Percentiles rank a stretch among this genome's conserved stretches.
Conservation (phyloP, 768 basidiomycete genomes). For the Amanita phalloides region DNA sequence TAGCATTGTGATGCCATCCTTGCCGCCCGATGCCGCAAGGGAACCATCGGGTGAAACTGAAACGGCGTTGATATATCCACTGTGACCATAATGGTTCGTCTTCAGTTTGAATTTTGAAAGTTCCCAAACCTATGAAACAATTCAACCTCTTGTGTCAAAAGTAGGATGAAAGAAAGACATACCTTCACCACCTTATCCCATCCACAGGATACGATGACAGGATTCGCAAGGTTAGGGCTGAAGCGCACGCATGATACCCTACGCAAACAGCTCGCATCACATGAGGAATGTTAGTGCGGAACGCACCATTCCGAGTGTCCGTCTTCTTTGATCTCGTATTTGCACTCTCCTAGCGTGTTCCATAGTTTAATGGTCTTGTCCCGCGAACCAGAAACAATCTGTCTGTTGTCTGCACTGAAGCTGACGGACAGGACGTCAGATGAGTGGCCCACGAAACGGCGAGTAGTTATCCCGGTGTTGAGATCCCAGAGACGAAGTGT, state of each 20-base stretch:
- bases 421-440: conserved; percentile 98
- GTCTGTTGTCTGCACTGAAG: conserved; percentile 99
- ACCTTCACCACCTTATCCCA: conserved; percentile 99
- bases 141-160: neutral
- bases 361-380: conserved; percentile 98
- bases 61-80: conserved; percentile 97
- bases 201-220: conserved; percentile 97
- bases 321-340: conserved; percentile 98
- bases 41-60: conserved; percentile 99
- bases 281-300: neutral
- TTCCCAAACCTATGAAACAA: conserved; percentile 81
- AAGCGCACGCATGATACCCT: conserved; percentile 99
- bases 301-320: conserved; percentile 90
- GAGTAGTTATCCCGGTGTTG: conserved; percentile 93
- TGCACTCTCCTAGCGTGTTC: conserved; percentile 99
- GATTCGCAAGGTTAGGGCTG: conserved; percentile 95
- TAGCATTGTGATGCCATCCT: conserved; percentile 99
- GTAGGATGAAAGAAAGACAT: conserved; percentile 17
- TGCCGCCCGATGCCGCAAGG: conserved; percentile 96
- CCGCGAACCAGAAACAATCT: conserved; percentile 97
- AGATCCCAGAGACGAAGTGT: conserved; percentile 99
- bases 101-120: conserved; percentile 99
- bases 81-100: conserved; percentile 99
- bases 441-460: conserved; percentile 96
- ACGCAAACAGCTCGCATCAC: conserved; percentile 6